Evolutionary conservation across 83 land plant species (phyloP).

Genomic region (Picea engelmannii): DNA sequence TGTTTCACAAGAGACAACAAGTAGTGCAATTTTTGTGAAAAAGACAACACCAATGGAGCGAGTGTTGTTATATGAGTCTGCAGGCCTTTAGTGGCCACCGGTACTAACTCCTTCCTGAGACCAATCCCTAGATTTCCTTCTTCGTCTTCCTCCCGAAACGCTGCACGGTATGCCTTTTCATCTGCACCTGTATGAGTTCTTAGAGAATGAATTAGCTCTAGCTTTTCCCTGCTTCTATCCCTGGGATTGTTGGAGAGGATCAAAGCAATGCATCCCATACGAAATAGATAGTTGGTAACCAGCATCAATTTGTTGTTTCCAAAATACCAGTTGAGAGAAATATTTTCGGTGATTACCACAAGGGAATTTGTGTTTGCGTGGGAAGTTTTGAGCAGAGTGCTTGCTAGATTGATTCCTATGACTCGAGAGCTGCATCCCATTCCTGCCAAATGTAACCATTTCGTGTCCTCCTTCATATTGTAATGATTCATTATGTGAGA

Average conservation of each 20-base stretch:
- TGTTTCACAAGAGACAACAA: slow-evolving; percentile 4
- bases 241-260: slow-evolving; percentile 30
- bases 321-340: slow-evolving; percentile 46
- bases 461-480: slow-evolving; percentile 19
- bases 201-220: slow-evolving; percentile 34
- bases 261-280: slow-evolving; percentile 43
- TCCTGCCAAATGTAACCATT: slow-evolving; percentile 42
- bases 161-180: slow-evolving; percentile 31
- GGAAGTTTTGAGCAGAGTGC: slow-evolving; percentile 15
- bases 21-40: slow-evolving; percentile 24
- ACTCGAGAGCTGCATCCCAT: slow-evolving; percentile 68
- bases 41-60: slow-evolving; percentile 43
- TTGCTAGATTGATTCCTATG: slow-evolving; percentile 26
- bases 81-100: slow-evolving; percentile 34
- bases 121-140: slow-evolving; percentile 34
- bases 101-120: slow-evolving; percentile 41
- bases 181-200: slow-evolving; percentile 62
- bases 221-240: slow-evolving; percentile 22
- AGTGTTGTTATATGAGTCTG: slow-evolving; percentile 31
- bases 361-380: slow-evolving; percentile 23
- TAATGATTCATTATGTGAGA: slow-evolving; percentile 32
- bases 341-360: slow-evolving; percentile 46
- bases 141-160: slow-evolving; percentile 43
- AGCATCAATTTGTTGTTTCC: slow-evolving; percentile 53
- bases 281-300: slow-evolving; percentile 53